Evolutionary conservation across 2,329 filamentous ascomycete species (phyloP), one percentile per base, ranked within the genome.

Genomic region (Periglandula ipomoeae): DNA sequence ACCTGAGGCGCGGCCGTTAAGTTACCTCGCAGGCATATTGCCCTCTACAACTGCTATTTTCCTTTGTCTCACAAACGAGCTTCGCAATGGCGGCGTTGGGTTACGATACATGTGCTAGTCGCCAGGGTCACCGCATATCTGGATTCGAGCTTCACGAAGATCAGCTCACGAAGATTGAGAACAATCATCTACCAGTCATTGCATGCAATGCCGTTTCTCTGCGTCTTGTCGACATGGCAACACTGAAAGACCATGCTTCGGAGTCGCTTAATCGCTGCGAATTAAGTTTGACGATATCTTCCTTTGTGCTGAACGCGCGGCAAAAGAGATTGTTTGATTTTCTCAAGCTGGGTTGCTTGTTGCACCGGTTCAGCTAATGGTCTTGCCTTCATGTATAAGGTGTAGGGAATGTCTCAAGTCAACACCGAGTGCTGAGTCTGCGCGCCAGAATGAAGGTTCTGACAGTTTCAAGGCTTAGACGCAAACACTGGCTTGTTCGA

Each of bases 1-100:
- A 27, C 40, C 34, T 39, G 35, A 37, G 34, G 44, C 37, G 40
- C 35, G 34, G 56, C 42, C 27, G 38, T 24, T 26, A 17, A 26
- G 38, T 24, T 26, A 17, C 26, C 20, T 37, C 13, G 6, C 19
- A 24, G 44, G 20, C 24, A 32, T 5, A 38, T 38, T 15, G 9
- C 15, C 19, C 30, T 37, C 17, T 32, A 44, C 11, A 13, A 38
- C 24, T 13, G 24, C 48, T 15, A 20, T 45, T 41, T 27, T 37
- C 34, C 23, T 48, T 40, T 50, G 38, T 45, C 42, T 42, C 22
- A 37, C 39, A 39, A 26, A 44, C 24, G 35, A 40, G 19, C 35
- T 51, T 32, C 19, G 48, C 45, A 50, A 26, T 26, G 44, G 49
- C 38, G 53, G 50, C 53, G 49, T 55, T 52, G 38, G 41, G 34